Conservation (phyloP, 1,284 basidiomycete species). For the Melampsora americana region DNA sequence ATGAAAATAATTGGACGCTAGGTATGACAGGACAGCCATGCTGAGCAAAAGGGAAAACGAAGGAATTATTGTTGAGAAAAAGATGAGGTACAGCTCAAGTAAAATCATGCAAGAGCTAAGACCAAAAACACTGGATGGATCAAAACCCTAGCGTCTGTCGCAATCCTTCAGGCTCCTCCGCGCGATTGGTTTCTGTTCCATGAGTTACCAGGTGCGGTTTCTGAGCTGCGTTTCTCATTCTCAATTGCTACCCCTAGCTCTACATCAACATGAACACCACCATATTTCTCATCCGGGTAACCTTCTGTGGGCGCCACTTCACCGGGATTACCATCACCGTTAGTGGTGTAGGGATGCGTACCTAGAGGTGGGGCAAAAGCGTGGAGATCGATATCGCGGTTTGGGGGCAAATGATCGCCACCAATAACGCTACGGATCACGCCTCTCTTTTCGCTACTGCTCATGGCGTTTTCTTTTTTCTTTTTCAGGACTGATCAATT, state of each 20-base stretch:
- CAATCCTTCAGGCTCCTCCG: no score
- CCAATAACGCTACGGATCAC: constrained; percentile 9
- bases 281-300: constrained; percentile 14
- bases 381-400: constrained; percentile 19
- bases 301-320: constrained; percentile 18
- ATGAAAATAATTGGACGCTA: no score
- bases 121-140: no score
- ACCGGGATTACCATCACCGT: neutral
- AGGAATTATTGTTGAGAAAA: no score
- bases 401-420: constrained; percentile 15
- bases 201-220: neutral
- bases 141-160: no score
- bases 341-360: constrained; percentile 3
- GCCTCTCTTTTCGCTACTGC: constrained; percentile 16
- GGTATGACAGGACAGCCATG: no score
- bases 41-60: no score
- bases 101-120: no score
- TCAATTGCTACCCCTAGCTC: constrained; percentile 26
- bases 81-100: no score
- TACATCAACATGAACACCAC: constrained; percentile 36
- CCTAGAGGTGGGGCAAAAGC: constrained; percentile 19
- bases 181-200: neutral
- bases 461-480: constrained; percentile 13
- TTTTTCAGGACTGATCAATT: constrained; percentile 21
- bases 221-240: constrained; percentile 18